Base-by-base conservation (phyloP, 352 stramenopile genomes). In the Pseudoperonospora humuli region DNA sequence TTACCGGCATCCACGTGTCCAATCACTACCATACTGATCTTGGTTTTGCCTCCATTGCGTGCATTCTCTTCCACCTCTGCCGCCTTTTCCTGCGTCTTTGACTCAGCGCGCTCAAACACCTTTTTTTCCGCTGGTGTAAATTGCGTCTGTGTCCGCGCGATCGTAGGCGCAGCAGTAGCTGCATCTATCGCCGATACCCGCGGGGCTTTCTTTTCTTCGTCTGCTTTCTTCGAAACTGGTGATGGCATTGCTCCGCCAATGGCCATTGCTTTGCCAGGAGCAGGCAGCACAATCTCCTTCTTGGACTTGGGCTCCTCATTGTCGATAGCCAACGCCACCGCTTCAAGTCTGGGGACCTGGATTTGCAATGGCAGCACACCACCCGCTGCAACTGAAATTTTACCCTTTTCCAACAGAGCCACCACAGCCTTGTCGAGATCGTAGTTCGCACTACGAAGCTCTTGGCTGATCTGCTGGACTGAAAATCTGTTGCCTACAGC, bases 1-100 rank as follows among this genome's bases (percentile, higher is more conserved):
- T 98, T 99, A 23, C 96, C 96, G 2, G 92, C 88, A 67, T 99
- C 96, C 10, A 99, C 96, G 52, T 99, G 96, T 11, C 96, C 96
- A 26, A 98, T 82, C 19, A 98, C 87, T 23, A 98, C 92, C 75
- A 98, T 89, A 40, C 83, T 96, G 45, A 98, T 81, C 68, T 80
- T 82, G 14, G 61, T 62, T 46, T 93, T 93, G 44, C 70, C 75
- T 23, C 64, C 52, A 17, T 38, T 41, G 9, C 50, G 66, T 1
- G 63, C 57, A 29, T 85, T 68, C 15, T 83, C 50, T 27, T 75
- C 67, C 9, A 82, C 25, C 24, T 62, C 63, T 0, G 57, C 11
- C 14, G 68, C 78, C 45, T 65, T 52, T 14, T 84, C 64, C 44
- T 93, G 80, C 0, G 75, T 81, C 38, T 81, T 81, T 3, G 69